Conservation (phyloP, 495 filamentous ascomycete species). For the Tuber aestivum region DNA sequence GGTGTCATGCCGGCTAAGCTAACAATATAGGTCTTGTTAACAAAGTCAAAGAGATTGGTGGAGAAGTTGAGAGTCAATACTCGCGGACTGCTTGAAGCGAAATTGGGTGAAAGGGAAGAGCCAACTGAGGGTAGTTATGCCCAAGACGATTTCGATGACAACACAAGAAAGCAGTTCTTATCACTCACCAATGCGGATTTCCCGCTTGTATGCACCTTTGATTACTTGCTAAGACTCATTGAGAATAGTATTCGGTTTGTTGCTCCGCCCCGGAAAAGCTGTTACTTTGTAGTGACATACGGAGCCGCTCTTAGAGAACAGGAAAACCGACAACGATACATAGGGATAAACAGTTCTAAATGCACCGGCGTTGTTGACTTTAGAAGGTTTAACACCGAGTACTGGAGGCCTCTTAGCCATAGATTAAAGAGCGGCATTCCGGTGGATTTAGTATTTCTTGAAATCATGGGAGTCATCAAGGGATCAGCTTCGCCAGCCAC, state of each 20-base stretch:
- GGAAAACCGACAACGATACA: not conserved
- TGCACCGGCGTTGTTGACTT: slow-evolving; percentile 40
- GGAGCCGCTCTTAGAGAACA: not conserved
- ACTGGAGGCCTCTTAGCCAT: slow-evolving; percentile 43
- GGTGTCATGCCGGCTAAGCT: not conserved
- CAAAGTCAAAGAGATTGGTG: slow-evolving; percentile 41
- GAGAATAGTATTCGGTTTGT: slow-evolving; percentile 41
- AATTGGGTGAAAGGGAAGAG: too few species aligned
- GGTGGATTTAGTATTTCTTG: slow-evolving; percentile 42
- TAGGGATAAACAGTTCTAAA: not conserved
- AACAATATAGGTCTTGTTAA: slow-evolving; percentile 44
- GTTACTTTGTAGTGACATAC: not conserved
- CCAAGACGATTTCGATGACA: slow-evolving; percentile 4
- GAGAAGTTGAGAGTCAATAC: too few species aligned
- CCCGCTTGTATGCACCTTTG: slow-evolving; percentile 48
- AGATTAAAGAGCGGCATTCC: slow-evolving; percentile 24
- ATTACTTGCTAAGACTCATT: slow-evolving; percentile 43
- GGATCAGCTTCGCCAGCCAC: slow-evolving; percentile 39
- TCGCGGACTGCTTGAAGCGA: too few species aligned
- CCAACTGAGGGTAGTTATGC: not conserved
- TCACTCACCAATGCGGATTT: slow-evolving; percentile 41
- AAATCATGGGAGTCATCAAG: slow-evolving; percentile 50
- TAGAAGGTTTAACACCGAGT: slow-evolving; percentile 43
- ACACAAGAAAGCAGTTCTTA: slow-evolving; percentile 8
- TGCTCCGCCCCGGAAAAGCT: not conserved